Percentiles rank a stretch among this genome's conserved stretches.
Conservation (phyloP, 2,329 filamentous ascomycete genomes). For the Penicillium aurantiogriseum region DNA sequence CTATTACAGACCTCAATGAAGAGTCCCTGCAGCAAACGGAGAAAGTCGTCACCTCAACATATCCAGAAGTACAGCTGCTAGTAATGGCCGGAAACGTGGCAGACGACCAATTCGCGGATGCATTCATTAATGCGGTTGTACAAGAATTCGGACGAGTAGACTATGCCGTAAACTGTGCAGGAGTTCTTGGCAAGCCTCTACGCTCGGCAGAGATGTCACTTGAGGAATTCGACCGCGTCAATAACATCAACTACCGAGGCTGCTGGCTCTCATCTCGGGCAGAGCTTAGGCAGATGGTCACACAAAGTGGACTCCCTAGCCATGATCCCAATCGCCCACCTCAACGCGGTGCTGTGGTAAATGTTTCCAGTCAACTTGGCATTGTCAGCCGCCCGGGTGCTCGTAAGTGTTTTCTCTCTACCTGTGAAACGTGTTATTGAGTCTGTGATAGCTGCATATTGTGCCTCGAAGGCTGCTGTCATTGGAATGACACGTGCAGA, state of each 20-base stretch:
- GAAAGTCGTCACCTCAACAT: slow-evolving; percentile 28
- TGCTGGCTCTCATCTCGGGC: slow-evolving; percentile 51
- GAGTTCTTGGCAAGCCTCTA: slow-evolving; percentile 39
- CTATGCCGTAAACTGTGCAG: slow-evolving; percentile 58
- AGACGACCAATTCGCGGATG: slow-evolving; percentile 46
- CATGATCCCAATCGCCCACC: slow-evolving; percentile 36
- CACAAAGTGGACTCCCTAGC: slow-evolving; percentile 44
- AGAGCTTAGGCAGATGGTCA: slow-evolving; percentile 48
- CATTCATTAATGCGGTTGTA: slow-evolving; percentile 27
- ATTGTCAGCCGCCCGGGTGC: slow-evolving; percentile 50
- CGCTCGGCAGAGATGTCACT: slow-evolving; percentile 46
- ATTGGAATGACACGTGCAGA: slow-evolving; percentile 58
- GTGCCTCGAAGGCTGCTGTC: slow-evolving; percentile 58
- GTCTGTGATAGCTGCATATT: slow-evolving; percentile 50
- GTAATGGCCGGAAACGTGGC: slow-evolving; percentile 49
- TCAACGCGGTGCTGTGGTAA: slow-evolving; percentile 52
- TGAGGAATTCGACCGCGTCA: slow-evolving; percentile 54
- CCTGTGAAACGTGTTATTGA: neutral
- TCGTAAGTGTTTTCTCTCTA: slow-evolving; percentile 33
- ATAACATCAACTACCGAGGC: slow-evolving; percentile 56
- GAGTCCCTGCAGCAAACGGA: slow-evolving; percentile 37
- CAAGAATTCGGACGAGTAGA: slow-evolving; percentile 49
- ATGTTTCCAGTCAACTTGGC: slow-evolving; percentile 55
- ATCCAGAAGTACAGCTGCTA: slow-evolving; percentile 38
- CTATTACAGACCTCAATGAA: slow-evolving; percentile 54